These are phyloP conservation scores for Thelephora terrestris DNA, from an alignment of 1,284 basidiomycete species.

Conservation along the genomic window DNA sequence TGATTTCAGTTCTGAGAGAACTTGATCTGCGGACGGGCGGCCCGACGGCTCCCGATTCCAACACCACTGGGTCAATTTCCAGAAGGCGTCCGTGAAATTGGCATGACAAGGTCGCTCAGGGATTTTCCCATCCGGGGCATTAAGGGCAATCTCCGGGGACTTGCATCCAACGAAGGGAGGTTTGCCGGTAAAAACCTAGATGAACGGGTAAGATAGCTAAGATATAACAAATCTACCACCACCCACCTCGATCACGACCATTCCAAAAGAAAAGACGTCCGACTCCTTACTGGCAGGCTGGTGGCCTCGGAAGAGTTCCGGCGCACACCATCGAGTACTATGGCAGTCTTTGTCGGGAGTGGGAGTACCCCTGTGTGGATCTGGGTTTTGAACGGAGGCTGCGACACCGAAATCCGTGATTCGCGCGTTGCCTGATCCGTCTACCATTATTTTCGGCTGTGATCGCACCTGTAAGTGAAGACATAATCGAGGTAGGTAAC, in stretches of 20 bases:
- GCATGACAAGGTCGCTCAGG: neutral
- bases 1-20: neutral
- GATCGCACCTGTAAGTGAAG: neutral
- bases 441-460: constrained; percentile 4
- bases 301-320: neutral
- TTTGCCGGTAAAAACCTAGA: neutral
- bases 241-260: neutral
- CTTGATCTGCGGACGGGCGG: neutral
- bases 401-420: constrained; percentile 6
- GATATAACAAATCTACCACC: too few species aligned
- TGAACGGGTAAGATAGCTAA: neutral
- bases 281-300: neutral
- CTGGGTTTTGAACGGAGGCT: neutral
- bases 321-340: neutral
- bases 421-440: constrained; percentile 4
- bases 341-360: neutral
- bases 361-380: neutral
- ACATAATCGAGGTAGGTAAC: neutral
- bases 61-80: neutral
- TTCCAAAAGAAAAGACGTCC: neutral
- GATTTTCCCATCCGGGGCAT: neutral
- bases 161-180: neutral
- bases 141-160: neutral
- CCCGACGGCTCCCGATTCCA: neutral
- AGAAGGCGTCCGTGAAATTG: neutral